Base-by-base conservation (phyloP, 2,329 filamentous ascomycete genomes). In the Fusarium abutilonis region DNA sequence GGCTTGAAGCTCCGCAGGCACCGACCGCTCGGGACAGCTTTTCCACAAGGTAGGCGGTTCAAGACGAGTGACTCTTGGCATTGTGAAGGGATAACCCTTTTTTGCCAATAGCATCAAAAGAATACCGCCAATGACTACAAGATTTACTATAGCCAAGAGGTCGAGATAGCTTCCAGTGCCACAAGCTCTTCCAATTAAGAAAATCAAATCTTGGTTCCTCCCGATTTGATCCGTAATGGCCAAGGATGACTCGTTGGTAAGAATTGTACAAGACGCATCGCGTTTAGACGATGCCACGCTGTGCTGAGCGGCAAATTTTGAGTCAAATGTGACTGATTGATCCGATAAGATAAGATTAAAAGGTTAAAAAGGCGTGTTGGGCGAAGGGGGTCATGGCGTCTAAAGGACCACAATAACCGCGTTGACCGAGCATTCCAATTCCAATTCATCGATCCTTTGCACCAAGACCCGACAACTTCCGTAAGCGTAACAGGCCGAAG, bases 271-370 rank as follows among this genome's bases (percentile, higher is more conserved):
- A 11, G 29, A 23, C 15, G 34, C 13, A 6, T 29, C 34, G 1
- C 7, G 1, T 36, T 4, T 13, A 2, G 6, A 6, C 17, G 23
- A 36, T 32, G 17, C 41, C 40, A 26, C 23, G 23, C 23, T 23
- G 6, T 23, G 21, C 10, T n/a, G n/a, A n/a, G n/a, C n/a, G 19
- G 11, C 9, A 9, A 39, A 28, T 11, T 9, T 29, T n/a, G 28
- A 29, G 11, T 10, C 50, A 28, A 14, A 13, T 6, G 4, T 6
- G 26, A 42, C 50, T 43, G 52, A 58, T 58, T 58, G 52, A 58
- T 58, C 32, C 23, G 55, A 58, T 58, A 56, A 58, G 55, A 58
- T 58, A 50, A 56, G 55, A 58, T 56, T 42, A 36, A 11, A 43
- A 21, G 23, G 32, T 19, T 15, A 28, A 17, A 29, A 32, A 10